Evolutionary conservation across 2,329 filamentous ascomycete species (phyloP).

Genomic region (Cercospora nicotianae): DNA sequence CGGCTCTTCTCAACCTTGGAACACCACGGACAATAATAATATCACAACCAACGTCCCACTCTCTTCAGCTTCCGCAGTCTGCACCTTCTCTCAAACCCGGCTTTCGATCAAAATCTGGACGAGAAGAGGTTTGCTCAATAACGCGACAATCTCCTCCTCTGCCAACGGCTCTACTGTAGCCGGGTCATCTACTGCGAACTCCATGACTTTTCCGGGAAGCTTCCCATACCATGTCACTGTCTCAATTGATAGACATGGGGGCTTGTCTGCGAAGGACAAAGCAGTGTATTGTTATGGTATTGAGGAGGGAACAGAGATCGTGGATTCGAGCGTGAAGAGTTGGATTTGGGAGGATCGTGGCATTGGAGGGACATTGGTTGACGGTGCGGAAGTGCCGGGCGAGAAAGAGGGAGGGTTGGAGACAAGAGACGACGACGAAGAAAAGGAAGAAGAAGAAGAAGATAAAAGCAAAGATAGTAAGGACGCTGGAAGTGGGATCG

Average conservation of each 20-base stretch:
- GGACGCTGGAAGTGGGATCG: slow-evolving; percentile 49
- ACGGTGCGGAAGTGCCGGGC: slow-evolving; percentile 50
- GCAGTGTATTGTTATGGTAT: slow-evolving; percentile 62
- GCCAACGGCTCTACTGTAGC: slow-evolving; percentile 25
- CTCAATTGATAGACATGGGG: slow-evolving; percentile 61
- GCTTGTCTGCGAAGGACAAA: slow-evolving; percentile 52
- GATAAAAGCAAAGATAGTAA: slow-evolving; percentile 39
- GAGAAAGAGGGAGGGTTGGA: slow-evolving; percentile 28
- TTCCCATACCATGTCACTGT: slow-evolving; percentile 64
- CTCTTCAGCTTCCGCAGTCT: slow-evolving; percentile 30
- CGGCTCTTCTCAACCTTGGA: slow-evolving; percentile 40
- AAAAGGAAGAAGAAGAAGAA: slow-evolving; percentile 18
- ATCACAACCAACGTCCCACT: slow-evolving; percentile 24
- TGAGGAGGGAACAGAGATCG: slow-evolving; percentile 47
- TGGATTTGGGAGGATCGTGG: slow-evolving; percentile 56
- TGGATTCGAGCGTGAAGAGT: slow-evolving; percentile 47
- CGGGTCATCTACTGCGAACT: slow-evolving; percentile 43
- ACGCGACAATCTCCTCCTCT: slow-evolving; percentile 1
- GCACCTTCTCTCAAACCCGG: slow-evolving; percentile 61
- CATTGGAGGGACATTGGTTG: slow-evolving; percentile 51
- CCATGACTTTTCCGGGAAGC: slow-evolving; percentile 55
- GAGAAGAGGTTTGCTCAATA: slow-evolving; percentile 33
- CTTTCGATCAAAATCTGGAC: slow-evolving; percentile 66
- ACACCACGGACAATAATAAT: slow-evolving; percentile 32
- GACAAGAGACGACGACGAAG: background rate